Base-by-base conservation (phyloP, 345 rosid species). In the Syzygium aromaticum region DNA sequence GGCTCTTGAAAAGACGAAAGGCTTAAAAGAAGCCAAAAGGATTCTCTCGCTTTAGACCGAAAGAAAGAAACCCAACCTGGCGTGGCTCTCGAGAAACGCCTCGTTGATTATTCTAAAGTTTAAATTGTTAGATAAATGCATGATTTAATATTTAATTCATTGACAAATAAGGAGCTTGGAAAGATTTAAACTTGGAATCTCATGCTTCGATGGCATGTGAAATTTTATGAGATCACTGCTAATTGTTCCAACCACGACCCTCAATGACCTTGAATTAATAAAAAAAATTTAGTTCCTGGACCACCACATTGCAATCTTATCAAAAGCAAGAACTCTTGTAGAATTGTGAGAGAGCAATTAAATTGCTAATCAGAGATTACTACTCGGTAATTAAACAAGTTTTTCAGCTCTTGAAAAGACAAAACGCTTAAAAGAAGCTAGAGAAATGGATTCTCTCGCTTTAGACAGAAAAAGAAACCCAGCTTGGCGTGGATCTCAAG, bases 161-260 rank as follows among this genome's bases (percentile, higher is more conserved):
- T 3, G 5, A 1, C 22, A 1, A 57, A 57, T 57, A 25, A 25
- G 0, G 13, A 6, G 1, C 1, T 6, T 3, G 3, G 3, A 27
- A 59, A 59, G 14, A 59, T 27, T 11, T 5, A 3, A 59, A n/a
- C 14, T 59, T 0, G 15, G 7, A 2, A 33, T 9, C 23, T 73
- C 49, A 38, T 8, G 11, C 5, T 54, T 9, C 3, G 25, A 54
- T 22, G 9, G 3, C 59, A 38, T 38, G 1, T 2, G 10, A 17
- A 25, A 33, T 10, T 8, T 67, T 19, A 2, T 73, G 9, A 33
- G 13, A 19, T 1, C 13, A 57, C 54, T n/a, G 0, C 5, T 3
- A 1, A 57, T 59, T 0, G 7, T 59, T 59, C 1, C 27, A 11
- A 57, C 5, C 43, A 40, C 43, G 43, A 40, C 43, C 6, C 43